Conservation (phyloP, 2,329 filamentous ascomycete species). For the Pestalotiopsis sp. region DNA sequence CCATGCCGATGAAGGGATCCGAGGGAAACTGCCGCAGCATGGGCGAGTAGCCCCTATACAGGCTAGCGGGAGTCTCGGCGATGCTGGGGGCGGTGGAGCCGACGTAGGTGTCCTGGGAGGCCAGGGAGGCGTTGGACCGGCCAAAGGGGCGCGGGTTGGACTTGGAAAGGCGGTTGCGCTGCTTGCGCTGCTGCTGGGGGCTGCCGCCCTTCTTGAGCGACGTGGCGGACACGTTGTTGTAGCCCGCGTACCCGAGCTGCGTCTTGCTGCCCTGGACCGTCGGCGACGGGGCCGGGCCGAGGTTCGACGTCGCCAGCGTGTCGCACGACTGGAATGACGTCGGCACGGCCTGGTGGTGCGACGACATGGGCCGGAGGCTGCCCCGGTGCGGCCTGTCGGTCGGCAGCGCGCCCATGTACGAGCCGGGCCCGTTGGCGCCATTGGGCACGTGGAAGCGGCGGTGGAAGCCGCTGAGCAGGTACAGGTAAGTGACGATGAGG, state of each 20-base stretch:
- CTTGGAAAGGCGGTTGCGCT: background rate
- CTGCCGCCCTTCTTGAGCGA: slow-evolving; percentile 11
- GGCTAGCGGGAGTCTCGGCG: background rate
- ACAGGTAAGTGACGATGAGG: slow-evolving; percentile 27
- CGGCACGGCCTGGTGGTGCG: background rate
- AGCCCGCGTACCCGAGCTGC: background rate
- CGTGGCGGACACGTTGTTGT: slow-evolving; percentile 5
- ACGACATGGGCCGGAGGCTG: background rate
- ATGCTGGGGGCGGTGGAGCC: background rate
- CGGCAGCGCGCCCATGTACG: slow-evolving; percentile 38
- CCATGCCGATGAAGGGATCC: background rate
- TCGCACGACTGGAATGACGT: background rate
- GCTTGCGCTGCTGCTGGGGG: slow-evolving; percentile 3
- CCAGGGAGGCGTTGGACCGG: background rate
- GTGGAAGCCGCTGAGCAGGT: slow-evolving; percentile 29
- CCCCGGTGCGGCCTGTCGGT: background rate
- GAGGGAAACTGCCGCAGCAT: background rate
- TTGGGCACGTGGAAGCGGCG: slow-evolving; percentile 32
- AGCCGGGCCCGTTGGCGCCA: slow-evolving; percentile 44
- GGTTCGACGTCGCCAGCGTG: background rate
- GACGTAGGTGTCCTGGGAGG: slow-evolving; percentile 4
- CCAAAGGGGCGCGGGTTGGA: background rate
- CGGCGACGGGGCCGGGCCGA: background rate
- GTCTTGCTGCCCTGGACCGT: background rate
- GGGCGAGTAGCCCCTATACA: background rate